Base-by-base conservation (phyloP, 2,329 filamentous ascomycete genomes). In the Paraphoma chrysanthemicola region DNA sequence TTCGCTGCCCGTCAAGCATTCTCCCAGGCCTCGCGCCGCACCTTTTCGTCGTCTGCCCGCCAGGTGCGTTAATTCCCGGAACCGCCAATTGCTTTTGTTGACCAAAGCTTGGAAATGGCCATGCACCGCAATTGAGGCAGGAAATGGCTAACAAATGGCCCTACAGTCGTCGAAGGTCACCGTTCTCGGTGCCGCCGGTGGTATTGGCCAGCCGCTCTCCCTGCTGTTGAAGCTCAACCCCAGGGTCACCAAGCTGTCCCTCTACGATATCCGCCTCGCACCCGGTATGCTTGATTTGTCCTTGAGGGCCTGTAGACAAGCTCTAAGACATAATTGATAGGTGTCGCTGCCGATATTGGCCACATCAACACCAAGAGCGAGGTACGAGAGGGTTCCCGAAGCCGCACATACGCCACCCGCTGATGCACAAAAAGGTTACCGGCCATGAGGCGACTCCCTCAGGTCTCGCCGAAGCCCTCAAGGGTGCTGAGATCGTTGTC, bases 291-390 rank as follows among this genome's bases (percentile, higher is more conserved):
- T 56, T 33, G 50, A 42, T 41, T 41, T 43, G 18, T 44, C 31
- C 49, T 41, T 28, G 30, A 14, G 12, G 45, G 39, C 31, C 41
- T 10, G 6, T 29, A 44, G 33, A 17, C 43, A 44, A 8, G 38
- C 58, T 53, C 64, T 72, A 44, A 71, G 69, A 71, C 6, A 44
- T 46, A 44, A 56, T 50, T 41, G 46, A 39, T 71, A 95, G 94
- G 94, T 90, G 95, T 99, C 81, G 95, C 94, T 73, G 95, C 95
- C 79, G 95, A 99, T 82, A 88, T 99, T 81, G 91, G 91, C 77
- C 95, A 99, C 86, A 93, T 99, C 88, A 98, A 98, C 90, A 97
- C 94, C 83, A 96, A 96, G 89, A 94, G 91, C 85, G 89, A 81
- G 72, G 81, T 83, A 79, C 56, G 78, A 57, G 48, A 48, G 51